phyloP scores from a whole-genome alignment of 257 asterid genomes.

The Solanum virginianum region DNA sequence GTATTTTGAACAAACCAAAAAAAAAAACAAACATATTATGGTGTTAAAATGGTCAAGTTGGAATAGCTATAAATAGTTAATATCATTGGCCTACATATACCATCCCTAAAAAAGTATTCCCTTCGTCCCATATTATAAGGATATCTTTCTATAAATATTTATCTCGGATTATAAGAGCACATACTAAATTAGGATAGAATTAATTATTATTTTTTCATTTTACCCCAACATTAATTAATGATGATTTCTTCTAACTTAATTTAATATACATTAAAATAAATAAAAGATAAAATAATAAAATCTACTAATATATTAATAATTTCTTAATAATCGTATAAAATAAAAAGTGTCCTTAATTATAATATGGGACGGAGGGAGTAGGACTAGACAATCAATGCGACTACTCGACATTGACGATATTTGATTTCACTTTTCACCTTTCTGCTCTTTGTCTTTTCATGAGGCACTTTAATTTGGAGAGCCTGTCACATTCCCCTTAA shows the following conservation, averaged over 20 bases:
- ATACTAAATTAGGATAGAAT: no score
- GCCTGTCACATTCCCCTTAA: background rate
- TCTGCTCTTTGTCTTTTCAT: background rate
- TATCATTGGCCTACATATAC: background rate
- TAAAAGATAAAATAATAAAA: no score
- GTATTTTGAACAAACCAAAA: background rate
- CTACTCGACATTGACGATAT: slow-evolving; percentile 53
- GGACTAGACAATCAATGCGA: slow-evolving; percentile 33
- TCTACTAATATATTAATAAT: no score
- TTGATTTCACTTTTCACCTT: background rate
- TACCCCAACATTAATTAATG: no score
- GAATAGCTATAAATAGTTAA: background rate
- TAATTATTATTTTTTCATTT: no score
- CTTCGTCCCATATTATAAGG: no score
- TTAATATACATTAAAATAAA: no score
- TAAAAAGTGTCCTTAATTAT: no score
- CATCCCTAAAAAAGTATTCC: background rate
- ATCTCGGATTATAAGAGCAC: fast-evolving
- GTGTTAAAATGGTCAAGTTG: background rate
- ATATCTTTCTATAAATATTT: no score
- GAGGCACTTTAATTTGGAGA: background rate
- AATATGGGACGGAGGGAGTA: background rate
- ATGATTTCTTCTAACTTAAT: no score
- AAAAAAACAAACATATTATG: background rate
- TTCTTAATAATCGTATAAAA: no score